phyloP scores from a whole-genome alignment of 129 eudicot species.

The Ambrosia artemisiifolia region DNA sequence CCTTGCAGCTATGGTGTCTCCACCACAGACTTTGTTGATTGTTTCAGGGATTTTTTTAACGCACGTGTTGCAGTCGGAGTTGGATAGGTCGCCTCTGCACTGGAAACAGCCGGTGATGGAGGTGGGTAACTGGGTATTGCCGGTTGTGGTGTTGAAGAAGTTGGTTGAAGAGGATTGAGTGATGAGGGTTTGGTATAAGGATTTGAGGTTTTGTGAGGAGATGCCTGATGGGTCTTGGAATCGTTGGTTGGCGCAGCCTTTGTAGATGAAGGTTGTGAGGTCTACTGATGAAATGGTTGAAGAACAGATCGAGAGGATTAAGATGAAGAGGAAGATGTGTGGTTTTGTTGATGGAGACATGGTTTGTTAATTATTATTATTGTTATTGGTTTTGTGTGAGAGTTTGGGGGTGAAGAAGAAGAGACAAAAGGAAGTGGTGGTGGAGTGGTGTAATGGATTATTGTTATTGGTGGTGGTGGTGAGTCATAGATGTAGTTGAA shows the following conservation, averaged over 20 bases:
- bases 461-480: neutral
- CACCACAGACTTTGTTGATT: conserved; percentile 50
- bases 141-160: conserved; percentile 54
- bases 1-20: conserved; percentile 57
- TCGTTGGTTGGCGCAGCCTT: conserved; percentile 76
- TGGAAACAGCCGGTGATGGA: conserved; percentile 64
- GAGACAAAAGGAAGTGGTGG: neutral
- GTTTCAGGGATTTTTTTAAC: conserved; percentile 35
- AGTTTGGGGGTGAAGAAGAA: conserved; percentile 18
- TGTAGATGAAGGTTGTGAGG: conserved; percentile 50
- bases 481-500: conserved; percentile 4
- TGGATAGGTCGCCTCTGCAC: conserved; percentile 75
- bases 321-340: conserved; percentile 18
- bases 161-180: conserved; percentile 57
- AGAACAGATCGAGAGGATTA: conserved; percentile 7
- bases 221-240: conserved; percentile 57
- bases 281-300: conserved; percentile 21
- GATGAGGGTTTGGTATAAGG: conserved; percentile 38
- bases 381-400: neutral
- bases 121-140: conserved; percentile 30
- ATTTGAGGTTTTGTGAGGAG: conserved; percentile 44
- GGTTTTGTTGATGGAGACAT: conserved; percentile 32
- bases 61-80: conserved; percentile 49
- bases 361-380: neutral
- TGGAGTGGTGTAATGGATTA: conserved; percentile 13